Base-by-base conservation (phyloP, 1,284 basidiomycete species). In the Tremellales sp. region DNA sequence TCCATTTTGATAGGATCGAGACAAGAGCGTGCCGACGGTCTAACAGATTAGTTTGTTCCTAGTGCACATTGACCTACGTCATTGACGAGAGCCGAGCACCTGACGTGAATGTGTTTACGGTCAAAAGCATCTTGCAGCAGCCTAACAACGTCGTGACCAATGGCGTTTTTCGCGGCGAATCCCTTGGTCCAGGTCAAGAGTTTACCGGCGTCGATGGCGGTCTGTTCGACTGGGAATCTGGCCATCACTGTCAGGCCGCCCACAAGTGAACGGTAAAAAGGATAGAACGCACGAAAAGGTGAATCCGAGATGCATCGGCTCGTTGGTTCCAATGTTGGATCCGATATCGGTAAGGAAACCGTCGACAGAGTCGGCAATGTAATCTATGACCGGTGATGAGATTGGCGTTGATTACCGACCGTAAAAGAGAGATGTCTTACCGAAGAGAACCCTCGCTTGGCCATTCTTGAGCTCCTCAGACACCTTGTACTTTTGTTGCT, bases 171-270 rank as follows among this genome's bases (percentile, higher is more conserved):
- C 14, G 89, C 89, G 16, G 85, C 75, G 70, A 95, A 97, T 4
- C 92, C 91, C 72, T 97, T 97, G n/a, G 92, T 95, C 92, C 93
- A 97, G 2, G 87, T 92, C 37, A 97, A 76, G 48, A 98, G 84
- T 51, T 84, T 88, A 2, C 95, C 94, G 25, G 82, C 81, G 65
- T 86, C 85, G 28, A 98, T 79, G 1, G 94, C 92, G 0, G 89
- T 91, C 69, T 98, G 95, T 65, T 97, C 90, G 38, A 97, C 95
- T 3, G 94, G 95, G 77, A 97, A 97, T 38, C 87, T 75, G 24
- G 29, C 16, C 25, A 40, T 19, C 10, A 22, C 24, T 16, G 21
- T 16, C 7, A 40, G 13, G 35, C 18, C 7, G 8, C 27, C 6
- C 16, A 45, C n/a, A 26, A 46, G 16, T 14, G 13, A 28, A 38